These are phyloP conservation scores for Cordyceps militaris DNA, from an alignment of 2,329 filamentous ascomycete species.

Conservation along the genomic window DNA sequence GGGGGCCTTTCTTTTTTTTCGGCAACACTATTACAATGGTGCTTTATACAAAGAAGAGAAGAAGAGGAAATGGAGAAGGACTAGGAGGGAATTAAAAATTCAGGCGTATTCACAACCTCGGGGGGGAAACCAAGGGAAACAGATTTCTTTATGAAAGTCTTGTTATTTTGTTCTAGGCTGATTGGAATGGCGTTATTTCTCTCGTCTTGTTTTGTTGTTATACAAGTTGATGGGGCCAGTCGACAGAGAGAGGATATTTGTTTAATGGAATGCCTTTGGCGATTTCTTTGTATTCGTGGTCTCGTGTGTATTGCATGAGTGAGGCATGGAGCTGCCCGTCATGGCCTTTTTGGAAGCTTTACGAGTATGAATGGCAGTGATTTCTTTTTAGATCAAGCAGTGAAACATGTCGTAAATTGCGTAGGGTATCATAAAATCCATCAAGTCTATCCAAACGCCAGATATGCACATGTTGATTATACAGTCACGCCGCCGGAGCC, in stretches of 20 bases:
- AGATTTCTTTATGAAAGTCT: neutral
- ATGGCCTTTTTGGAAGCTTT: no score
- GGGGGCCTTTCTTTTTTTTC: neutral
- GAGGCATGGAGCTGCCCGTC: neutral
- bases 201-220: neutral
- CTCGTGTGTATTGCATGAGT: neutral
- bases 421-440: conserved; percentile 12
- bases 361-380: neutral
- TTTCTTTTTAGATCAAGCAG: neutral
- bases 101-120: conserved; percentile 4
- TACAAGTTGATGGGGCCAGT: neutral
- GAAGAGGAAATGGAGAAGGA: neutral
- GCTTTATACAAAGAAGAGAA: neutral
- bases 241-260: neutral
- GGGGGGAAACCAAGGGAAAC: neutral
- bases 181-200: neutral
- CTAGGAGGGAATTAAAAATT: neutral
- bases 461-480: neutral
- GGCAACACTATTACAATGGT: neutral
- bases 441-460: conserved; percentile 2
- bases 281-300: neutral
- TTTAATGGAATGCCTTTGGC: neutral
- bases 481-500: neutral
- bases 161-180: neutral
- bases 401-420: neutral